These are phyloP conservation scores for Thymus mandschuricus DNA, from an alignment of 257 asterid genomes.

Conservation along the genomic window DNA sequence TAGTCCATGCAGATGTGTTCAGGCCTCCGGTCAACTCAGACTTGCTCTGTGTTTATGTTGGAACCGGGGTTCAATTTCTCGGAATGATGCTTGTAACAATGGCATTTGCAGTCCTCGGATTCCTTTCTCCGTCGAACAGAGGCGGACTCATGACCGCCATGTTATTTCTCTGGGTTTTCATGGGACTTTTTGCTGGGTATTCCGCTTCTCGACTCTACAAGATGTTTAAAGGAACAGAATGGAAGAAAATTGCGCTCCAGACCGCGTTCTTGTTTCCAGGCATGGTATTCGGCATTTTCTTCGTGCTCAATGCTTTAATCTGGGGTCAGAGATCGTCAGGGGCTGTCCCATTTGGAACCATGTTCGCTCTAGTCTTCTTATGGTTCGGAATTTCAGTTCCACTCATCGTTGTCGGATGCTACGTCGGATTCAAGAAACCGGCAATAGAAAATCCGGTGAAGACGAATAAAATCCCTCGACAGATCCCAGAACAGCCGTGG, in stretches of 20 bases:
- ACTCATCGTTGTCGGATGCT: constrained; percentile 72
- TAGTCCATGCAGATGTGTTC: constrained; percentile 77
- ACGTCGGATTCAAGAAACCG: constrained; percentile 64
- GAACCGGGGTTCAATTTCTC: constrained; percentile 75
- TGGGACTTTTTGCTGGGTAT: constrained; percentile 77
- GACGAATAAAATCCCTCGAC: constrained; percentile 73
- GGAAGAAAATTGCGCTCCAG: constrained; percentile 70
- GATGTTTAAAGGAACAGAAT: constrained; percentile 76
- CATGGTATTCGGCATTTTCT: constrained; percentile 56
- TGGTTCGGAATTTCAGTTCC: constrained; percentile 91
- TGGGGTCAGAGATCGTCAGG: constrained; percentile 88
- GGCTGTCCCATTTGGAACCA: constrained; percentile 79
- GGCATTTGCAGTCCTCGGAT: constrained; percentile 75
- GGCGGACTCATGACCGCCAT: constrained; percentile 91
- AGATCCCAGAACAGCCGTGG: constrained; percentile 82
- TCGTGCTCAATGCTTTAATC: constrained; percentile 69
- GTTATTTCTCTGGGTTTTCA: constrained; percentile 78
- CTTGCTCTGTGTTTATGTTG: constrained; percentile 68
- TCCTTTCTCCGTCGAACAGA: constrained; percentile 77
- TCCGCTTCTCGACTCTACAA: constrained; percentile 68
- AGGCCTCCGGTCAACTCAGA: constrained; percentile 66
- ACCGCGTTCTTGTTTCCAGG: constrained; percentile 71
- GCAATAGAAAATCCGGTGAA: constrained; percentile 72
- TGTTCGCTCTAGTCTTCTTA: constrained; percentile 69
- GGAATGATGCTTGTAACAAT: constrained; percentile 67